Conservation (phyloP, 495 filamentous ascomycete species). For the Filosporella fistucella region DNA sequence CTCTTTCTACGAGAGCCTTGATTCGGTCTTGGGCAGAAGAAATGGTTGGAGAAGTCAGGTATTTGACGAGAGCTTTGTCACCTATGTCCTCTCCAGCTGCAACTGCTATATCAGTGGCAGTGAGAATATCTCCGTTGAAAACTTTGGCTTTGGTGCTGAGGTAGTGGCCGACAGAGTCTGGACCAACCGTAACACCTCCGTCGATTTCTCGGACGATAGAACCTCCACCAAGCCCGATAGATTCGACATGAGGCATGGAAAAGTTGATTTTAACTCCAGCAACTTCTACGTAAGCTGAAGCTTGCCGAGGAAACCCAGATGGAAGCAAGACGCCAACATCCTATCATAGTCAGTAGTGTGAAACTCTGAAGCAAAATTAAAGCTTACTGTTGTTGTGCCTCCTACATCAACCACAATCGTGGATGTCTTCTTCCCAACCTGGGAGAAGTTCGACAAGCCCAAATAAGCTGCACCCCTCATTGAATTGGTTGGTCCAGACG, state of each 20-base stretch:
- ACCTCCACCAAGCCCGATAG: slow-evolving; percentile 50
- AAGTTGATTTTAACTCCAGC: slow-evolving; percentile 45
- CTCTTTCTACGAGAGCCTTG: slow-evolving; percentile 34
- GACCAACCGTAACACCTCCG: slow-evolving; percentile 38
- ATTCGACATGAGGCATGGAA: slow-evolving; percentile 41
- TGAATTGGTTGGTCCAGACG: slow-evolving; percentile 50
- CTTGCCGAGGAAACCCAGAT: slow-evolving; percentile 41
- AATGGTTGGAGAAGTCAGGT: slow-evolving; percentile 3
- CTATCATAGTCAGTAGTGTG: background rate
- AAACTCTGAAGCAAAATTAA: background rate
- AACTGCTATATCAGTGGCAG: slow-evolving; percentile 46
- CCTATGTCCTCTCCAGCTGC: slow-evolving; percentile 29
- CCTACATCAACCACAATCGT: slow-evolving; percentile 46
- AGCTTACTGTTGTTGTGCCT: slow-evolving; percentile 41
- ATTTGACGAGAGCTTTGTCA: slow-evolving; percentile 15
- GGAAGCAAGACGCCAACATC: slow-evolving; percentile 34
- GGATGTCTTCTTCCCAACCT: slow-evolving; percentile 29
- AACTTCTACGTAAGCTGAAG: slow-evolving; percentile 35
- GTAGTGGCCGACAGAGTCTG: slow-evolving; percentile 51
- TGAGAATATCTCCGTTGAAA: slow-evolving; percentile 44
- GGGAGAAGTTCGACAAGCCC: slow-evolving; percentile 7
- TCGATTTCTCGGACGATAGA: slow-evolving; percentile 38
- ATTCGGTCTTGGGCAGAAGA: slow-evolving; percentile 22
- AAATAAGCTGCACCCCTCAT: slow-evolving; percentile 54
- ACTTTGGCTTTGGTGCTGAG: slow-evolving; percentile 41